phyloP scores from a whole-genome alignment of 805 yeast species.

The Ogataea pilisensis region DNA sequence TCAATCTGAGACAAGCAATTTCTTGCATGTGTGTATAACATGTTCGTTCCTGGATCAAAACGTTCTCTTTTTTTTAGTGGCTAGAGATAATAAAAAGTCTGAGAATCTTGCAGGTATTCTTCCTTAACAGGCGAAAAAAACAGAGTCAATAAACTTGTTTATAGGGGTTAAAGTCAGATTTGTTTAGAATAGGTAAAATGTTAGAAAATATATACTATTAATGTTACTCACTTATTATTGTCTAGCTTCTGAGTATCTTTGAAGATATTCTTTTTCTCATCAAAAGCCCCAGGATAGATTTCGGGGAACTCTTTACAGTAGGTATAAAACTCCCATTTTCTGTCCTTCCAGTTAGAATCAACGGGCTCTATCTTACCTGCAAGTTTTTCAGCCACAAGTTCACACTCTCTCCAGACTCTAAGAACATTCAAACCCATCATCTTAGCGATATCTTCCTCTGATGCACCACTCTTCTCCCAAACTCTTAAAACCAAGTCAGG shows the following conservation, averaged over 20 bases:
- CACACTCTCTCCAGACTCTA: constrained; percentile 44
- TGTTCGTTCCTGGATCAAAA: too few species aligned
- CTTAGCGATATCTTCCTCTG: constrained; percentile 39
- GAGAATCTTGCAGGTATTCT: too few species aligned
- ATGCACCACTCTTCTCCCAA: constrained; percentile 31
- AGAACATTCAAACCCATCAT: constrained; percentile 43
- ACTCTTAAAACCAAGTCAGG: constrained; percentile 43
- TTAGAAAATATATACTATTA: too few species aligned
- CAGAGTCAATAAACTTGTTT: too few species aligned
- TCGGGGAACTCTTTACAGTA: constrained; percentile 32
- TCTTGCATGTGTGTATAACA: too few species aligned
- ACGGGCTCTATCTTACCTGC: constrained; percentile 28
- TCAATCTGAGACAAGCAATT: too few species aligned
- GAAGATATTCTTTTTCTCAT: constrained; percentile 25
- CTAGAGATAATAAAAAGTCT: too few species aligned
- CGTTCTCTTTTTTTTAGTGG: too few species aligned
- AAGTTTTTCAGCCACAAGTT: constrained; percentile 25
- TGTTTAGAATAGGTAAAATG: too few species aligned
- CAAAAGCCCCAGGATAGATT: constrained; percentile 31
- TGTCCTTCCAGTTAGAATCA: constrained; percentile 38
- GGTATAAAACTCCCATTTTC: constrained; percentile 37
- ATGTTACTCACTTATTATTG: neutral
- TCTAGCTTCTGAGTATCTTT: constrained; percentile 13
- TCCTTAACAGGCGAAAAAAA: too few species aligned
- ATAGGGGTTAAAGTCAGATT: too few species aligned